Evolutionary conservation across 257 asterid species (phyloP), one percentile per base, ranked within the genome.

Genomic region (Scutellaria galericulata): DNA sequence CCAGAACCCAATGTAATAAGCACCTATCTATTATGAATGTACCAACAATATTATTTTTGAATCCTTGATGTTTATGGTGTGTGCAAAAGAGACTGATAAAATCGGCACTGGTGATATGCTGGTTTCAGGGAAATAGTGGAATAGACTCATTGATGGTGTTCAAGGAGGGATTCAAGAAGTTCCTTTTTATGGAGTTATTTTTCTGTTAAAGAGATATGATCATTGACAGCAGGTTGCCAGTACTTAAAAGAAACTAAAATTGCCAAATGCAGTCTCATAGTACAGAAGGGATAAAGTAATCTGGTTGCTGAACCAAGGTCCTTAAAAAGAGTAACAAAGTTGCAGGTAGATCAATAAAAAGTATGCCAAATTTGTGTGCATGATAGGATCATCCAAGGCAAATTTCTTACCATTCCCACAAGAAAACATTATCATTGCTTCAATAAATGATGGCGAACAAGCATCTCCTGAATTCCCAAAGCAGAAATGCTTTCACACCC

Each of bases 401-500:
- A 15, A 40, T 44, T 15, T 65, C 83, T 72, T 57, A 85, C 82
- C 85, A 81, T 78, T 75, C 75, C 79, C 78, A 70, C 41, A 4
- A 64, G 58, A 70, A 79, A 45, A 48, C 72, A 71, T 74, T 72
- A 76, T 69, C 80, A 73, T 22, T 53, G 72, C 82, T 82, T 83
- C 70, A 77, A 64, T 44, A 84, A 78, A 86, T 84, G 89, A 75
- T 59, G 71, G 56, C 85, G 81, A 54, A 73, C 78, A 75, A 86
- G 74, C 81, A 80, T 82, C 86, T 86, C 86, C 50, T 82, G 89
- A 70, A 86, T 66, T 45, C 88, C 92, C 64, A 76, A 42, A 3
- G 85, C 86, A 61, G 92, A 84, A 78, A 86, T 46, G 61, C 85
- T 86, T 61, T 84, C 85, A 79, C 92, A 86, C 70, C 89, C 85